Conservation (phyloP, 495 filamentous ascomycete species). For the Xylaria sp. region DNA sequence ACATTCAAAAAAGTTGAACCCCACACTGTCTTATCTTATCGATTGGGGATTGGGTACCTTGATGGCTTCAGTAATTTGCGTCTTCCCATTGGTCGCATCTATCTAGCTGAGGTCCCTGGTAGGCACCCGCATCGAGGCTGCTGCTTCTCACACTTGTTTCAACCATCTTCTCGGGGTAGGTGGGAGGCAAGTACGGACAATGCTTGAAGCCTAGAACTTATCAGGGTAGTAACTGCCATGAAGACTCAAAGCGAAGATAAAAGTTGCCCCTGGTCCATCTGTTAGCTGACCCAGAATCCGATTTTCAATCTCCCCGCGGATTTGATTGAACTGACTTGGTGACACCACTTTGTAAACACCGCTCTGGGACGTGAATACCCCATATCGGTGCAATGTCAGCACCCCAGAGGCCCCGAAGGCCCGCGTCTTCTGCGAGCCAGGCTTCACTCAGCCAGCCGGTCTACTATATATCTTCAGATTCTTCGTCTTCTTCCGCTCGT, state of each 20-base stretch:
- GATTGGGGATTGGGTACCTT: slow-evolving; percentile 19
- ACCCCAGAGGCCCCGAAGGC: background rate
- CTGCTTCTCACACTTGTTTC: background rate
- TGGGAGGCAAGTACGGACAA: slow-evolving; percentile 1
- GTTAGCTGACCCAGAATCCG: background rate
- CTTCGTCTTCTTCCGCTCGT: slow-evolving; percentile 23
- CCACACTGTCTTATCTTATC: slow-evolving; percentile 29
- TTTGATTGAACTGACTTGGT: background rate
- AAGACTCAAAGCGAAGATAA: background rate
- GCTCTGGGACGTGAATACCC: background rate
- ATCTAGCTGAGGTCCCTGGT: too few relatives aligned
- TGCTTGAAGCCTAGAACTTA: background rate
- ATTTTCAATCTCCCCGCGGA: background rate
- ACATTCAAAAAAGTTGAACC: slow-evolving; percentile 31
- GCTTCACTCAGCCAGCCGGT: background rate
- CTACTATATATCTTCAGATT: slow-evolving; percentile 31
- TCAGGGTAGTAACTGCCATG: background rate
- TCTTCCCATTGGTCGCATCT: background rate
- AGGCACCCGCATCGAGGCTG: slow-evolving; percentile 11
- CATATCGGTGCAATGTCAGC: background rate
- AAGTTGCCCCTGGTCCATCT: background rate
- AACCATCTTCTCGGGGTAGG: background rate
- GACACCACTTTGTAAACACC: background rate
- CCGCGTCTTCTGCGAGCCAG: slow-evolving; percentile 11
- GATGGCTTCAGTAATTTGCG: background rate